Percentiles rank a stretch among this genome's conserved stretches.
Conservation (phyloP, 192 early-diverging fungal species). For the Coemansia sp. region DNA sequence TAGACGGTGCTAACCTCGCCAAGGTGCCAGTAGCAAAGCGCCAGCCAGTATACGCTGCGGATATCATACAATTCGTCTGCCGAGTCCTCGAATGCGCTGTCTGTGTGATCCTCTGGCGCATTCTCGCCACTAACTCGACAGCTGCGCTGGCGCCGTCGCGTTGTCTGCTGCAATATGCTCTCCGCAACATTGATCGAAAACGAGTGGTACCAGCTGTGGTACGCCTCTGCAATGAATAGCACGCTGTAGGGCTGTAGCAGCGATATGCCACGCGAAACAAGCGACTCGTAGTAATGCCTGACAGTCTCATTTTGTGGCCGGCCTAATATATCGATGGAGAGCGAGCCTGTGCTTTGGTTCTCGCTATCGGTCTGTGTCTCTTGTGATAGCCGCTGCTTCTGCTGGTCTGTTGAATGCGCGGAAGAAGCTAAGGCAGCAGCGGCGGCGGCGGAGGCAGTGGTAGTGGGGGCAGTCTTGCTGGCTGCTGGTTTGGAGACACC, state of each 20-base stretch:
- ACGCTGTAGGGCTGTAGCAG: constrained; percentile 41
- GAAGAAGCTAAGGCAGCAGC: background rate
- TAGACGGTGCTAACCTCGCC: constrained; percentile 38
- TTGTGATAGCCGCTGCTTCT: background rate
- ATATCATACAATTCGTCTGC: constrained; percentile 16
- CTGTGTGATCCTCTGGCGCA: background rate
- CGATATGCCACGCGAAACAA: constrained; percentile 39
- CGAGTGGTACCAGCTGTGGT: constrained; percentile 46
- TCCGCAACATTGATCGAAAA: constrained; percentile 20
- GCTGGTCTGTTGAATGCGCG: too few relatives aligned
- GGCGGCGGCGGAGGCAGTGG: background rate
- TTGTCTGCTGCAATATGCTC: constrained; percentile 31
- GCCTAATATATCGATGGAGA: background rate
- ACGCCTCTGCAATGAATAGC: constrained; percentile 37
- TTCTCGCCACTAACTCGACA: background rate
- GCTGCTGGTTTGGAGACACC: background rate
- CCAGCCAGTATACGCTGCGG: constrained; percentile 49
- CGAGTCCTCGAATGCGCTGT: background rate
- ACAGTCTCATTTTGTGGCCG: constrained; percentile 32
- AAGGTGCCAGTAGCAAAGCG: constrained; percentile 47
- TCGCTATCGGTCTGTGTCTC: background rate
- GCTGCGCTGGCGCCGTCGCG: background rate
- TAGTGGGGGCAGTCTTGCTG: background rate
- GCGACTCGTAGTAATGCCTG: constrained; percentile 31
- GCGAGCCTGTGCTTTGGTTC: background rate